Conservation (phyloP, 2,329 filamentous ascomycete genomes). For the Cladosporium sp. region DNA sequence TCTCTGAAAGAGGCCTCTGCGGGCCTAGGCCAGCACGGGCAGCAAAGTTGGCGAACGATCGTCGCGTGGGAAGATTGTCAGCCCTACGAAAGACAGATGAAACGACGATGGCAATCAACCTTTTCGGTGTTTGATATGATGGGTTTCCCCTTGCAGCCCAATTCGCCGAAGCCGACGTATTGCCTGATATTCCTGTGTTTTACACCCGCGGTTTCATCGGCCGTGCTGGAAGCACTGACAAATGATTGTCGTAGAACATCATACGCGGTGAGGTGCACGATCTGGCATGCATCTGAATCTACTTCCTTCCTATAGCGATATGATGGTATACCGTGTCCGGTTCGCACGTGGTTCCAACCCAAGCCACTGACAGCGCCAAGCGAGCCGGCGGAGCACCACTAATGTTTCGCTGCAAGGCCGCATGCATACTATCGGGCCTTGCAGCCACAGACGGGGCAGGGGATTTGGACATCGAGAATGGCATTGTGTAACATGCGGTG, state of each 20-base stretch:
- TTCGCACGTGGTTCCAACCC: background rate
- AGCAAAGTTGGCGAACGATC: background rate
- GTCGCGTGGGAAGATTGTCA: conserved; percentile 3
- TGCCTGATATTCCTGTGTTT: background rate
- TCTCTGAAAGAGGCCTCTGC: background rate
- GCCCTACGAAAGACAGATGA: conserved; percentile 6
- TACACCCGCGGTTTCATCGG: background rate
- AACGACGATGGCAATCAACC: conserved; percentile 10
- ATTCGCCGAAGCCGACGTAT: background rate
- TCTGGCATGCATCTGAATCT: background rate
- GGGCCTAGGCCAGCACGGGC: background rate
- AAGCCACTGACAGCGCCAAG: conserved; percentile 6
- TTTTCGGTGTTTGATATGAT: conserved; percentile 3
- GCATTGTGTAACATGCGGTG: background rate
- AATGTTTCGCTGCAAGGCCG: background rate
- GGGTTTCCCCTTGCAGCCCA: background rate
- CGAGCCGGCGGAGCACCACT: background rate
- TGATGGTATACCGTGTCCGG: background rate
- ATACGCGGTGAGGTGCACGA: background rate
- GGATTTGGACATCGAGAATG: background rate
- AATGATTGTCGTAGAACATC: background rate
- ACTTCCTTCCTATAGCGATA: background rate
- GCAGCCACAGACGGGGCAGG: background rate
- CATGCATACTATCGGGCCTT: background rate
- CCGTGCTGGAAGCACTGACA: background rate